Conservation (phyloP, 768 basidiomycete species). For the Pleurotus citrinopileatus region DNA sequence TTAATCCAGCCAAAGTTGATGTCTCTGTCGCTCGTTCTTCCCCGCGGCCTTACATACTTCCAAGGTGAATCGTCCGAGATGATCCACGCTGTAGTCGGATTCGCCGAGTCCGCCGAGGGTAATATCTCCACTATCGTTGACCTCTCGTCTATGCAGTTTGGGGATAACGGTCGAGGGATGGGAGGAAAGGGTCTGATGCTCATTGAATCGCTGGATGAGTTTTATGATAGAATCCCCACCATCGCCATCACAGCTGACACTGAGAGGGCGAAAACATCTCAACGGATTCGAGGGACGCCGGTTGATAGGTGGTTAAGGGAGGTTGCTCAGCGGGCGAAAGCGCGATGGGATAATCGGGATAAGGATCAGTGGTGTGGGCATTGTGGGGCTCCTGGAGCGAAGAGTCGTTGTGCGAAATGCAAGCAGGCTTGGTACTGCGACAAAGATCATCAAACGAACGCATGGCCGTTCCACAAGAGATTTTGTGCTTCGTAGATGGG, state of each 20-base stretch:
- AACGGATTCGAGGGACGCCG: not conserved
- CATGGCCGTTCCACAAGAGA: slow-evolving; percentile 18
- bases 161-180: slow-evolving; percentile 17
- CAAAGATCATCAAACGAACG: slow-evolving; percentile 14
- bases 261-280: not conserved
- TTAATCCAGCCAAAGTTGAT: slow-evolving; percentile 11
- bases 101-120: not conserved
- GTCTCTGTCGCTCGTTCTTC: slow-evolving; percentile 7
- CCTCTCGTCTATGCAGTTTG: slow-evolving; percentile 20
- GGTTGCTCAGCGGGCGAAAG: slow-evolving; percentile 15
- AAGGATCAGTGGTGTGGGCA: slow-evolving; percentile 16
- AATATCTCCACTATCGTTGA: slow-evolving; percentile 11
- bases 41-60: slow-evolving; percentile 5
- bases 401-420: slow-evolving; percentile 14
- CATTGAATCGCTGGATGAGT: slow-evolving; percentile 16
- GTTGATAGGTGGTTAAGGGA: slow-evolving; percentile 14
- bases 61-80: slow-evolving; percentile 14
- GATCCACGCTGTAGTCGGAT: slow-evolving; percentile 15
- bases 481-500: not conserved
- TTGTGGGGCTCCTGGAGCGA: slow-evolving; percentile 12
- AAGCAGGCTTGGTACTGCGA: slow-evolving; percentile 14
- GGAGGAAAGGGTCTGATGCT: slow-evolving; percentile 13
- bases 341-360: slow-evolving; percentile 11
- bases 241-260: not conserved
- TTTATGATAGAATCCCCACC: slow-evolving; percentile 7